Evolutionary conservation across 1,284 basidiomycete species (phyloP).

Genomic region (Moesziomyces sp.): DNA sequence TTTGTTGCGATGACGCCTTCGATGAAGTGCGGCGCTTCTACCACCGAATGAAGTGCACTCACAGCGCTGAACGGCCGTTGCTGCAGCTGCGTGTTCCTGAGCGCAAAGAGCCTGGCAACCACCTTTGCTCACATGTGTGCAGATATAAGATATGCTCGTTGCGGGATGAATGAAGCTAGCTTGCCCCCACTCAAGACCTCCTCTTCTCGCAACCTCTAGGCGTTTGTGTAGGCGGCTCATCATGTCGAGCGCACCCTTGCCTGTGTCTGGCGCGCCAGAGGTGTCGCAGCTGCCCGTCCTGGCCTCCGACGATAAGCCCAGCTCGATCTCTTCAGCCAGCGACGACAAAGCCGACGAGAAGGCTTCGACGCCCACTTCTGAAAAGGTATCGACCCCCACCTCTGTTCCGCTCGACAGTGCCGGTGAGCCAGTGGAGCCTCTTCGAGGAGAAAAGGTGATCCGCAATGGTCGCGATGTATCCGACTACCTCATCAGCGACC

Average conservation of each 20-base stretch:
- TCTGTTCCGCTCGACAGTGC: neutral
- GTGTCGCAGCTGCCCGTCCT: slow-evolving; percentile 17
- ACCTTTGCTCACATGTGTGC: no score
- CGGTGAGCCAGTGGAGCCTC: neutral
- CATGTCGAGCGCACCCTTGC: slow-evolving; percentile 6
- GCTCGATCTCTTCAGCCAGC: neutral
- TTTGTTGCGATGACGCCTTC: no score
- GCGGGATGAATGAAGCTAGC: no score
- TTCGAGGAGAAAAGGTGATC: slow-evolving; percentile 13
- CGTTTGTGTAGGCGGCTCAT: neutral
- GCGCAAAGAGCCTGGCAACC: no score
- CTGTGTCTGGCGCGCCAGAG: neutral
- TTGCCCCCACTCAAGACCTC: no score
- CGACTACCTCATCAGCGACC: slow-evolving; percentile 73
- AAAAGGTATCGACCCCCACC: neutral
- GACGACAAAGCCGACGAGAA: neutral
- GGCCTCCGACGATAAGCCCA: slow-evolving; percentile 4
- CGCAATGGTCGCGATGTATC: slow-evolving; percentile 72
- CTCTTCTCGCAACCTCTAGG: no score
- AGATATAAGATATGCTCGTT: no score
- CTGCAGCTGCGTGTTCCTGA: no score
- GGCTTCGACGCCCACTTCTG: neutral
- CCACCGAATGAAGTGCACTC: no score
- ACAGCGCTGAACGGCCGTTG: no score
- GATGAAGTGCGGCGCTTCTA: no score